Evolutionary conservation across 768 basidiomycete genomes (phyloP), one percentile per base, ranked within the genome.

Genomic region (Cubamyces lactineus): DNA sequence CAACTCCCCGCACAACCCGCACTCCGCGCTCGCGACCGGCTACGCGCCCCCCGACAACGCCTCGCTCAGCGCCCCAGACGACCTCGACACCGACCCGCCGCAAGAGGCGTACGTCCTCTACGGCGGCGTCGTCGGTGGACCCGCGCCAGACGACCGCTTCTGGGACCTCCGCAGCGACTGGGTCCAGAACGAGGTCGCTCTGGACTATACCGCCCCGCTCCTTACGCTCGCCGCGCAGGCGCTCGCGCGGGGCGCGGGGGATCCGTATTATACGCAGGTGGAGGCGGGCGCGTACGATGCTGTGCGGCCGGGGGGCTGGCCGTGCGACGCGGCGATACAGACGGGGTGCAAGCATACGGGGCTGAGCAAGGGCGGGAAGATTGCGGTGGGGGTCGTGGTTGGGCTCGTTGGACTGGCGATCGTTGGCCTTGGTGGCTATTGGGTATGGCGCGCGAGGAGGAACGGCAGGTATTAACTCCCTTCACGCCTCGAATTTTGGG

Each of bases 141-240:
- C 95, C 0, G 85, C 91, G 69, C 79, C 78, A 60, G 78, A 82
- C 24, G 95, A 92, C 71, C 79, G 80, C 24, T 97, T 84, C 76
- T 96, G 83, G 72, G 91, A 97, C 69, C 87, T 94, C 62, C 86
- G 96, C 41, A 87, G 83, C 59, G 94, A 96, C 72, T 96, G 93
- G 91, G 88, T 88, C 0, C 82, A 96, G 75, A 90, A 87, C 17
- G 95, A 97, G 82, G 80, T 87, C 53, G 91, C 89, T n/a, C 75
- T 94, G 42, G 95, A 97, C 71, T 95, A 94, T 73, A 92, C 91
- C 66, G 92, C 94, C 0, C 93, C 94, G 1, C 80, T 96, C 78
- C 79, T 96, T n/a, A 89, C 92, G 1, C 81, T 97, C 39, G 86
- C 89, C 0, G 90, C 93, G 17, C 86, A 87, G 79, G 85, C 89